Conservation (phyloP, 2,329 filamentous ascomycete genomes). For the Cordyceps fumosorosea region DNA sequence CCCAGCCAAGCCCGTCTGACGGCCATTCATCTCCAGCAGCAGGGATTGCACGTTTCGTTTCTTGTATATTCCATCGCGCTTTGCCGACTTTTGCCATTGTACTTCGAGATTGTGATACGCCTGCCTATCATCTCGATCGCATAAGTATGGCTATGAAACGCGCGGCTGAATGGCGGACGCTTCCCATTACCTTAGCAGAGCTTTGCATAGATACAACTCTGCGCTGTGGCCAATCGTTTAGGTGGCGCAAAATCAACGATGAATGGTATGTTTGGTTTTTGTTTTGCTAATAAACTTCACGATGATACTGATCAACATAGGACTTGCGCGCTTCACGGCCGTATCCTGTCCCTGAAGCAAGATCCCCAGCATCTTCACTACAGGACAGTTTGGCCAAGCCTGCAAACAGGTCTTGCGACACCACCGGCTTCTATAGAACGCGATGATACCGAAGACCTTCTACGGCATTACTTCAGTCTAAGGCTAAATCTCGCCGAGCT, state of each 20-base stretch:
- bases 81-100: not conserved
- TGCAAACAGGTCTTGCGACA: conserved; percentile 13
- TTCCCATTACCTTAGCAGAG: conserved; percentile 76
- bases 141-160: conserved; percentile 34
- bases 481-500: conserved; percentile 65
- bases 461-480: conserved; percentile 84
- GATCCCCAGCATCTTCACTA: conserved; percentile 75
- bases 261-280: conserved; percentile 59
- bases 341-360: conserved; percentile 79
- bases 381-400: conserved; percentile 55
- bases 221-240: conserved; percentile 91
- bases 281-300: not conserved
- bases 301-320: conserved; percentile 30
- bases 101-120: not conserved
- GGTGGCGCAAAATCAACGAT: conserved; percentile 80
- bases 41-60: not conserved
- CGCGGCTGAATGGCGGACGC: conserved; percentile 75
- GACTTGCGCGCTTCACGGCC: conserved; percentile 78
- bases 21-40: not conserved
- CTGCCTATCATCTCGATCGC: not conserved
- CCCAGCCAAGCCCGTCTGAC: too few species aligned
- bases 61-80: not conserved
- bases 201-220: conserved; percentile 92
- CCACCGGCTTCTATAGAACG: conserved; percentile 16
- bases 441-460: conserved; percentile 66